phyloP scores from a whole-genome alignment of 352 stramenopile genomes.

The Phytophthora idaei region DNA sequence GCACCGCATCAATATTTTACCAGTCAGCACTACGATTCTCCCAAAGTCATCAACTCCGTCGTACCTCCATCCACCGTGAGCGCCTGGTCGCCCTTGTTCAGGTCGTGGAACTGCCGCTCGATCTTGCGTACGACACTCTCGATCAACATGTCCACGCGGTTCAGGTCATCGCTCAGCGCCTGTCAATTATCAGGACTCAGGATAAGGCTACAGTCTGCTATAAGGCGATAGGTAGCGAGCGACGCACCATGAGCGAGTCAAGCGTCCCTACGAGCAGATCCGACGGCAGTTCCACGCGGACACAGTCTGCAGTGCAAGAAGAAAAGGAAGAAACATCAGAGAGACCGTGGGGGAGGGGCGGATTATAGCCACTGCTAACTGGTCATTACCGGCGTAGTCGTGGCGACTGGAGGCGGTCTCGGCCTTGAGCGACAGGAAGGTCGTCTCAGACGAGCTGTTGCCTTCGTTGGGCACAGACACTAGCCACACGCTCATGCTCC shows the following conservation, averaged over 20 bases:
- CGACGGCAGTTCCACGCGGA: conserved; percentile 90
- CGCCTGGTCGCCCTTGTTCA: conserved; percentile 88
- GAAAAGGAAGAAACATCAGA: conserved; percentile 4
- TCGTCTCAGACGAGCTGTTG: conserved; percentile 81
- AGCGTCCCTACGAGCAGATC: conserved; percentile 97
- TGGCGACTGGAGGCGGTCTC: conserved; percentile 83
- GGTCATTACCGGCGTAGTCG: conserved; percentile 69
- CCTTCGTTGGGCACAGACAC: conserved; percentile 87
- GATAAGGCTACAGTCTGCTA: not conserved
- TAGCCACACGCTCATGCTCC: conserved; percentile 69
- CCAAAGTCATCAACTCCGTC: not conserved
- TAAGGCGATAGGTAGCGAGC: not conserved
- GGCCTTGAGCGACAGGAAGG: conserved; percentile 85
- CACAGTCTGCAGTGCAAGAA: conserved; percentile 51
- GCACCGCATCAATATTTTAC: conserved; percentile 8
- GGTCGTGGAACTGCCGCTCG: conserved; percentile 95
- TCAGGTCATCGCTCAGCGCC: conserved; percentile 93
- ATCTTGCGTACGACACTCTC: conserved; percentile 97
- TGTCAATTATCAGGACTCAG: conserved; percentile 19
- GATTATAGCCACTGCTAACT: conserved; percentile 1
- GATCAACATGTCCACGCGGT: conserved; percentile 94
- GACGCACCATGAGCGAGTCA: conserved; percentile 95
- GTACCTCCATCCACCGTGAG: conserved; percentile 87
- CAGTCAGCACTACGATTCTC: not conserved
- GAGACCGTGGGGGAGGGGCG: not conserved